These are phyloP conservation scores for Rheum nobile DNA, from an alignment of 148 eudicot genomes.

Conservation along the genomic window DNA sequence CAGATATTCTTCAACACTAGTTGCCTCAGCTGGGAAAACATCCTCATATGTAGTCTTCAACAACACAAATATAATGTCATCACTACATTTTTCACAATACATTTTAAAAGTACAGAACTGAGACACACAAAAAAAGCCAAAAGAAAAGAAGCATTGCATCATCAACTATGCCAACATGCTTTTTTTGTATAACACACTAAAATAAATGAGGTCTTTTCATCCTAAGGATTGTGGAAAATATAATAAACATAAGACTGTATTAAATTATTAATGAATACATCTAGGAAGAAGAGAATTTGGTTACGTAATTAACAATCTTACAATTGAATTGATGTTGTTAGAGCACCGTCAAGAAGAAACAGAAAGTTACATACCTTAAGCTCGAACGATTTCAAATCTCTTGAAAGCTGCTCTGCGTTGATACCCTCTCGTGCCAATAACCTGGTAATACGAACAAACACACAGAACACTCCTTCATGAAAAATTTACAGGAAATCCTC, in stretches of 20 bases:
- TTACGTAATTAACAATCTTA: neutral
- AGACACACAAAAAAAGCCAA: neutral
- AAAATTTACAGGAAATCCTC: neutral
- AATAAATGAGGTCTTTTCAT: neutral
- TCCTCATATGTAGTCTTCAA: conserved; percentile 86
- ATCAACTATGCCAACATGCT: neutral
- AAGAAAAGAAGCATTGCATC: neutral
- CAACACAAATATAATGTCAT: neutral
- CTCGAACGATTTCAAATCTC: conserved; percentile 87
- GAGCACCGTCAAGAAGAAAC: neutral
- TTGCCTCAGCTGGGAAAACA: conserved; percentile 93
- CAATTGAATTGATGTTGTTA: neutral
- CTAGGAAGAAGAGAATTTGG: neutral
- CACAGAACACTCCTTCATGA: neutral
- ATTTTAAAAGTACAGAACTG: neutral
- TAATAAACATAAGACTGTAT: neutral
- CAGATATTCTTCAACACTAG: conserved; percentile 84
- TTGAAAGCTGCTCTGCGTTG: conserved; percentile 93
- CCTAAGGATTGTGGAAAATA: neutral
- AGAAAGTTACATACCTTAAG: conserved; percentile 42
- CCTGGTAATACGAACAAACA: conserved; percentile 25
- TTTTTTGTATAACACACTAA: neutral
- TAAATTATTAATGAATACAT: neutral
- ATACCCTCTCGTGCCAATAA: conserved; percentile 93
- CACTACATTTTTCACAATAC: neutral